Evolutionary conservation across 2,329 filamentous ascomycete genomes (phyloP), one percentile per base, ranked within the genome.

Genomic region (Pseudonectria buxi): DNA sequence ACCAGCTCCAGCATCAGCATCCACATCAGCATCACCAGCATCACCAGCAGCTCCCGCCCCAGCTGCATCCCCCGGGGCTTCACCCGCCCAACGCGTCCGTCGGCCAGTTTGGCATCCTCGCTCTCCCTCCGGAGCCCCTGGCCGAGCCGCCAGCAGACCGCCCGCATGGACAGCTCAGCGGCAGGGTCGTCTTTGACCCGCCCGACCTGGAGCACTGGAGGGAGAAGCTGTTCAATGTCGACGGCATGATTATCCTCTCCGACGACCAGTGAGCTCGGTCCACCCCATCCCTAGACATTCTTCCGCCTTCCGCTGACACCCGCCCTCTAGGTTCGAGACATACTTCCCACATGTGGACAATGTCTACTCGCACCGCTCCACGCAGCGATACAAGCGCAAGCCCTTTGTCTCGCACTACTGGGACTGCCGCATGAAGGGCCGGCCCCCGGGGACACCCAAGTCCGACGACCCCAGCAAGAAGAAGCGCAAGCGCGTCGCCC

Each of bases 291-390:
- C 5, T 22, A 22, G n/a, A n/a, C n/a, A n/a, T n/a, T n/a, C n/a
- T n/a, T n/a, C n/a, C n/a, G n/a, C n/a, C n/a, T n/a, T n/a, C n/a
- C n/a, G n/a, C 33, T 26, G 16, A 33, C 11, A 31, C 16, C 35
- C 26, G 30, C 27, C 33, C 24, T 32, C 24, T 46, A 86, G 81
- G 53, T 88, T 84, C 55, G 76, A 86, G 52, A 86, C 76, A 6
- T 90, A 89, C 59, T 89, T 88, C 51, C 83, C 84, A 0, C 84
- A 89, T 58, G 73, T 90, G 47, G 85, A 89, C 64, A 89, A 89
- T 56, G 76, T 89, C 48, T 90, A 88, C 62, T 89, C 84, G 16
- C 85, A 88, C 62, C 81, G 84, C 43, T 88, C 84, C 2, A 88
- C 84, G 3, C 85, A 89, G 56, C 72, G 72, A 35, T 87, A 88